Percentiles rank a stretch among this genome's conserved stretches.
These are phyloP conservation scores for Hyaloraphidium curvatum DNA, from an alignment of 192 early-diverging fungal species.

Conservation along the genomic window DNA sequence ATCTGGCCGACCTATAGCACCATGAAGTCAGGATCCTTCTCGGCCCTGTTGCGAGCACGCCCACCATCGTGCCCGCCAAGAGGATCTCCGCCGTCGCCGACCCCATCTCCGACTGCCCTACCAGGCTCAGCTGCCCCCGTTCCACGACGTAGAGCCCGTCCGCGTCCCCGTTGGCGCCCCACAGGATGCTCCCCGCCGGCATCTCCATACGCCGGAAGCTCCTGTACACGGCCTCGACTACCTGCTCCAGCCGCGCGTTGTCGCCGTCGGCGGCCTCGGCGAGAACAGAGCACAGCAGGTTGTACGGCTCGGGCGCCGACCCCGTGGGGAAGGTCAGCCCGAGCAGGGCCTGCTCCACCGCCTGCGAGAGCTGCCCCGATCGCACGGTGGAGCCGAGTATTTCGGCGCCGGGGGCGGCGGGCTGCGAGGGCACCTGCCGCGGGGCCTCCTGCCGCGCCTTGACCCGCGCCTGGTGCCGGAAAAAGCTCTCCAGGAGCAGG, in stretches of 20 bases:
- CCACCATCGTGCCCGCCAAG: conserved; percentile 69
- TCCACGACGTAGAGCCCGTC: conserved; percentile 58
- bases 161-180: conserved; percentile 33
- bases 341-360: neutral
- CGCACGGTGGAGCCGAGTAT: neutral
- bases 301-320: conserved; percentile 16
- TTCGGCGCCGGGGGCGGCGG: neutral
- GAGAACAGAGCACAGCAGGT: conserved; percentile 1
- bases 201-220: conserved; percentile 44
- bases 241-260: conserved; percentile 15
- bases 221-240: conserved; percentile 32
- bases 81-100: conserved; percentile 52
- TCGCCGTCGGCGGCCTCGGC: neutral
- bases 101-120: conserved; percentile 17
- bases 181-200: conserved; percentile 36
- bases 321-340: conserved; percentile 6
- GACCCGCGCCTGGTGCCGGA: conserved; percentile 11
- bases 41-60: neutral
- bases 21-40: neutral
- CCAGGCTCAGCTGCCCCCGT: conserved; percentile 41
- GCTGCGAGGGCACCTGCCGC: neutral
- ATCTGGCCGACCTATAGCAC: neutral
- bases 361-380: neutral
- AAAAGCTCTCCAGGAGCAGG: conserved; percentile 57
- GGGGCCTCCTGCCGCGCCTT: conserved; percentile 11